Evolutionary conservation across 2,329 filamentous ascomycete species (phyloP).

Genomic region (Tympanopsis confertula): DNA sequence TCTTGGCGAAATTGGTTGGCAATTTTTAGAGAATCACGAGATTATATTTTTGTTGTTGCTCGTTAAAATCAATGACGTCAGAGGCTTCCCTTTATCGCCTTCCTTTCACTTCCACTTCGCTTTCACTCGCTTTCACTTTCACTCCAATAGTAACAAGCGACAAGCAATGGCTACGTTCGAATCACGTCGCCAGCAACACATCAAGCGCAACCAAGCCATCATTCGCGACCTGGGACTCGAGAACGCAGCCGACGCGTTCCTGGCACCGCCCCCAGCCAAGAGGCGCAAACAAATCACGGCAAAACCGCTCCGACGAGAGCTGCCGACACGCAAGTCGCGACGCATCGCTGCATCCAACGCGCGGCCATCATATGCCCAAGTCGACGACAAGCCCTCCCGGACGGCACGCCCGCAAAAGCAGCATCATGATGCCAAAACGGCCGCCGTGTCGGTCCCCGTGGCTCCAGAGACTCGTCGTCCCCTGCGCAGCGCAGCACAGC

Average conservation of each 20-base stretch:
- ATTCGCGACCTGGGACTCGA: slow-evolving; percentile 32
- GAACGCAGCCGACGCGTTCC: slow-evolving; percentile 10
- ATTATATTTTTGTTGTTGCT: no score
- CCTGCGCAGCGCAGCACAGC: slow-evolving; percentile 6
- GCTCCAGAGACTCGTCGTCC: slow-evolving; percentile 1
- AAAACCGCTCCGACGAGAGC: slow-evolving; percentile 26
- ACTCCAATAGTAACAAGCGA: no score
- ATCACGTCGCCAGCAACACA: slow-evolving; percentile 29
- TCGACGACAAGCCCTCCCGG: slow-evolving; percentile 9
- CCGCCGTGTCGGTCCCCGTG: slow-evolving; percentile 1
- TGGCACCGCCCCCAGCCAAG: slow-evolving; percentile 3
- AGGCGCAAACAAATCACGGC: slow-evolving; percentile 10
- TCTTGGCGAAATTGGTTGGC: no score
- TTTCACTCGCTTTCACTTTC: no score
- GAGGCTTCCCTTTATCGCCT: no score
- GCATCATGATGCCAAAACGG: neutral
- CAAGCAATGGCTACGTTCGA: slow-evolving; percentile 33
- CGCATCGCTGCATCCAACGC: slow-evolving; percentile 27
- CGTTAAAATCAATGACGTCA: no score
- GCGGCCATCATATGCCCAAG: slow-evolving; percentile 23
- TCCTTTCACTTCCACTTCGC: no score
- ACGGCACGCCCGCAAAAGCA: slow-evolving; percentile 1
- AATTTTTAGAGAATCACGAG: no score
- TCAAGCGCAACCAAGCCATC: slow-evolving; percentile 33
- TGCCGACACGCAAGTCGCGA: slow-evolving; percentile 30